Evolutionary conservation across 2,329 filamentous ascomycete genomes (phyloP).

Genomic region (Massarina eburnea): DNA sequence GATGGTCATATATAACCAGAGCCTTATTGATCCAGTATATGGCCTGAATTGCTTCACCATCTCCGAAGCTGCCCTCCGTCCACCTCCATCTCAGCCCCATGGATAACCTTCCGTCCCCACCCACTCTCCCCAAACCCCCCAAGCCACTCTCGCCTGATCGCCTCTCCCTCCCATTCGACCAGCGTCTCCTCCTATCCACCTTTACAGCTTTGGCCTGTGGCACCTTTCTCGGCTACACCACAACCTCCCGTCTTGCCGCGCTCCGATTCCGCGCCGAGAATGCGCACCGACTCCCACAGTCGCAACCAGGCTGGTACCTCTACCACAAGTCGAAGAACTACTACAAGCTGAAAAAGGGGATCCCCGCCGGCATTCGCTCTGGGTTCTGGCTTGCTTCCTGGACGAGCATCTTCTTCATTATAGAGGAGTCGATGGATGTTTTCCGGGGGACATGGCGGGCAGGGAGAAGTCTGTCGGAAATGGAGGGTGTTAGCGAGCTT

Average conservation of each 20-base stretch:
- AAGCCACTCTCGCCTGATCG: slow-evolving; percentile 34
- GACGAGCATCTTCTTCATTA: slow-evolving; percentile 73
- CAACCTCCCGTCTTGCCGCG: slow-evolving; percentile 73
- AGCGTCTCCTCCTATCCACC: slow-evolving; percentile 67
- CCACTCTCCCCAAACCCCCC: slow-evolving; percentile 5
- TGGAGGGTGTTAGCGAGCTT: slow-evolving; percentile 41
- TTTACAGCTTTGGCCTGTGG: slow-evolving; percentile 69
- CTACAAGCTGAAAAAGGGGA: slow-evolving; percentile 73
- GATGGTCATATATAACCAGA: too few relatives aligned
- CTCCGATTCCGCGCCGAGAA: slow-evolving; percentile 94
- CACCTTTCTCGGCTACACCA: slow-evolving; percentile 48
- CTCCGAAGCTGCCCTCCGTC: too few relatives aligned
- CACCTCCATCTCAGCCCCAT: not conserved
- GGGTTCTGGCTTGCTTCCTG: slow-evolving; percentile 70
- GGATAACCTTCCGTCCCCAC: not conserved
- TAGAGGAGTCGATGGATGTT: slow-evolving; percentile 84
- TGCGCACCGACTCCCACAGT: slow-evolving; percentile 84
- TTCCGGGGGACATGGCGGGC: slow-evolving; percentile 52
- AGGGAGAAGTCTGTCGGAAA: slow-evolving; percentile 44
- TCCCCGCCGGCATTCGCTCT: slow-evolving; percentile 77
- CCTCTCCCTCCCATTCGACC: slow-evolving; percentile 64
- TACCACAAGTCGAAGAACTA: slow-evolving; percentile 99
- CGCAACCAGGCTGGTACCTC: slow-evolving; percentile 89
- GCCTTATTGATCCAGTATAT: not conserved
- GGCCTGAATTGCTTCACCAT: too few relatives aligned